A percentile compares a stretch with the other conserved stretches of the same genome.
These are phyloP conservation scores for Trypanosomatidae sp. DNA, from an alignment of 208 protist species.

Conservation along the genomic window DNA sequence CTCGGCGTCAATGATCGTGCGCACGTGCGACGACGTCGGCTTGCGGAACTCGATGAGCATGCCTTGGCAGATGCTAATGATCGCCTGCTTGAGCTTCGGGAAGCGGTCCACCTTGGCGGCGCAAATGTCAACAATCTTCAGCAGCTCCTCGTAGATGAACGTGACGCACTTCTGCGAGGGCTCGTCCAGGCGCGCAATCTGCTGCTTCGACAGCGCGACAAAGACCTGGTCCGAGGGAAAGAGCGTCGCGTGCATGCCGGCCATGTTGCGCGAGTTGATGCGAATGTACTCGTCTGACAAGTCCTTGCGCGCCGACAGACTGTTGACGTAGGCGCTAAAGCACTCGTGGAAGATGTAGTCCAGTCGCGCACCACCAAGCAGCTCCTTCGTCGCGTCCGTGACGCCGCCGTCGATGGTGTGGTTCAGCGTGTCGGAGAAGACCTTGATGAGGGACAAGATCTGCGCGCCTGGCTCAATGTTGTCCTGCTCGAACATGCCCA, in stretches of 20 bases:
- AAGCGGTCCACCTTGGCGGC: slow-evolving; percentile 77
- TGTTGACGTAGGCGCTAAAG: slow-evolving; percentile 82
- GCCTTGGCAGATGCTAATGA: slow-evolving; percentile 76
- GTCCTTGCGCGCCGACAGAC: slow-evolving; percentile 84
- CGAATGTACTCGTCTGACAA: slow-evolving; percentile 92
- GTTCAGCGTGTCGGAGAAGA: slow-evolving; percentile 82
- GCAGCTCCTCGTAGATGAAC: slow-evolving; percentile 94
- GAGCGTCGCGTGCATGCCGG: slow-evolving; percentile 91
- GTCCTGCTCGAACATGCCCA: slow-evolving; percentile 78
- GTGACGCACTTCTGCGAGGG: slow-evolving; percentile 92
- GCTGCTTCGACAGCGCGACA: slow-evolving; percentile 90
- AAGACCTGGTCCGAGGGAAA: slow-evolving; percentile 97
- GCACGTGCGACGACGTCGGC: slow-evolving; percentile 80
- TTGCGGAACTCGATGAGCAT: slow-evolving; percentile 71
- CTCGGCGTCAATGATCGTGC: slow-evolving; percentile 91
- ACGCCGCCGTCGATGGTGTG: slow-evolving; percentile 92
- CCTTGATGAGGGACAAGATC: slow-evolving; percentile 76
- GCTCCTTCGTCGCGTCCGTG: slow-evolving; percentile 83
- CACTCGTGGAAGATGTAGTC: slow-evolving; percentile 95
- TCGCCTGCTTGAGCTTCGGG: slow-evolving; percentile 75
- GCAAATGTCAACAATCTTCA: slow-evolving; percentile 83
- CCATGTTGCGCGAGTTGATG: slow-evolving; percentile 93
- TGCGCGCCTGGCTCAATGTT: slow-evolving; percentile 70
- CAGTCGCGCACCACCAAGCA: slow-evolving; percentile 93
- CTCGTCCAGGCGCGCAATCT: slow-evolving; percentile 91